A percentile compares a stretch with the other conserved stretches of the same genome.
Evolutionary conservation across 2,329 filamentous ascomycete genomes (phyloP).

Genomic region (Penicillium sp.): DNA sequence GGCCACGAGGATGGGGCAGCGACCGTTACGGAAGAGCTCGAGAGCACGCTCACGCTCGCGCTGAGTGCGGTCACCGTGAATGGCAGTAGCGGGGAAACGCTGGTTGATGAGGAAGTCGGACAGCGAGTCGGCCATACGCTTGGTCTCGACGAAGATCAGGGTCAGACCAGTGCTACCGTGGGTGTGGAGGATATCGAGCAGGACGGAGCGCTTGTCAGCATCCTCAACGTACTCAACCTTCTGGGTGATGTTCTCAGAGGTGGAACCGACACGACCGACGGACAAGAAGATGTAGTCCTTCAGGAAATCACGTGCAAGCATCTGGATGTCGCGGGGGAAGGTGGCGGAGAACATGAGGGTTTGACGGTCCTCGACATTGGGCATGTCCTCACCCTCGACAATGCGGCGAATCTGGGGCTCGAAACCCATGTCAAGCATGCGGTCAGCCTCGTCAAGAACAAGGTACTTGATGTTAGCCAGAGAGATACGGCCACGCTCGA

Average conservation of each 20-base stretch:
- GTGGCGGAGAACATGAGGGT: conserved; percentile 99
- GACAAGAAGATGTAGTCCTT: conserved; percentile 99
- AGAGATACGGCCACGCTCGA: conserved; percentile 97
- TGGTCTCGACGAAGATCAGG: conserved; percentile 98
- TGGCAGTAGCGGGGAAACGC: conserved; percentile 95
- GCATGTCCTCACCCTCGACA: conserved; percentile 98
- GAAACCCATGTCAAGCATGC: conserved; percentile 99
- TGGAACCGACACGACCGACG: conserved; percentile 96
- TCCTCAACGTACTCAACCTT: conserved; percentile 99
- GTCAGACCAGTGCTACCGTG: conserved; percentile 81
- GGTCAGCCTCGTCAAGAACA: conserved; percentile 97
- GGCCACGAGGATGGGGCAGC: conserved; percentile 94
- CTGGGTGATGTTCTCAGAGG: conserved; percentile 99
- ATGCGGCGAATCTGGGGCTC: conserved; percentile 99
- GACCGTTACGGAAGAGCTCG: conserved; percentile 94
- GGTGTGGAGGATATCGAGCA: conserved; percentile 95
- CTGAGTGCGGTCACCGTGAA: conserved; percentile 97
- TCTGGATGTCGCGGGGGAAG: conserved; percentile 98
- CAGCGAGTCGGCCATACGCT: conserved; percentile 97
- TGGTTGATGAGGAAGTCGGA: conserved; percentile 99
- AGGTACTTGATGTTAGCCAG: conserved; percentile 99
- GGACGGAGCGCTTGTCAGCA: conserved; percentile 93
- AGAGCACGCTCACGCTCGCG: conserved; percentile 97
- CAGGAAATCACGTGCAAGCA: conserved; percentile 97
- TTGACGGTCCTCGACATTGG: conserved; percentile 76